Base-by-base conservation (phyloP, 768 basidiomycete species). In the Suillus placidus region DNA sequence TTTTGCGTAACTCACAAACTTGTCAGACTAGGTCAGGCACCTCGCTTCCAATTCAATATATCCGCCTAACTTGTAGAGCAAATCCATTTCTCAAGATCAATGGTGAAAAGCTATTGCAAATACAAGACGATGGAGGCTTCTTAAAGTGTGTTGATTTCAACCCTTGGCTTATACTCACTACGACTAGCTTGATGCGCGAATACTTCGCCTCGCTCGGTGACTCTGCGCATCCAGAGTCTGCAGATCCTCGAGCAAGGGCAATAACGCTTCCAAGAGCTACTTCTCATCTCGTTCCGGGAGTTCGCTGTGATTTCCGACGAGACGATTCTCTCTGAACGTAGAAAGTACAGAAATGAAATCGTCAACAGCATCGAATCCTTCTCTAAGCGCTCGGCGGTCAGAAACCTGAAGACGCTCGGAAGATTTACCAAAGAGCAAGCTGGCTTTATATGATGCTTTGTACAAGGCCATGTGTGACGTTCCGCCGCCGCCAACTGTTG, bases 11-110 rank as follows among this genome's bases (percentile, higher is more conserved):
- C 56, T 68, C 40, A 73, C 45, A 64, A n/a, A 64, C 52, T 71
- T 61, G 54, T 23, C 71, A 88, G 87, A 63, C 81, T 88, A 62
- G 88, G 87, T 88, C 71, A 75, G 85, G 60, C 26, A 42, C 35
- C 38, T 37, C 64, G 26, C 26, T 35, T 54, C 37, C 42, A 5
- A 23, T 42, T 49, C 20, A 37, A 23, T 42, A 60, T 51, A 14
- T 14, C 14, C 66, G 62, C 71, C 66, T 74, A 34, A 79, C 62
- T 23, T 16, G 34, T 38, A 32, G n/a, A 32, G 61, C 51, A 26
- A 65, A 93, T 97, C 97, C 16, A 97, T 99, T n/a, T 47, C 85
- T 99, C 60, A 99, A 99, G 80, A 96, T 99, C 75, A 99, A 99
- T 68, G 95, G 96, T 1, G 94, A 97, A 68, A 88, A 92, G 66